These are phyloP conservation scores for Stachybotrys chartarum DNA, from an alignment of 2,329 filamentous ascomycete genomes.

Conservation along the genomic window DNA sequence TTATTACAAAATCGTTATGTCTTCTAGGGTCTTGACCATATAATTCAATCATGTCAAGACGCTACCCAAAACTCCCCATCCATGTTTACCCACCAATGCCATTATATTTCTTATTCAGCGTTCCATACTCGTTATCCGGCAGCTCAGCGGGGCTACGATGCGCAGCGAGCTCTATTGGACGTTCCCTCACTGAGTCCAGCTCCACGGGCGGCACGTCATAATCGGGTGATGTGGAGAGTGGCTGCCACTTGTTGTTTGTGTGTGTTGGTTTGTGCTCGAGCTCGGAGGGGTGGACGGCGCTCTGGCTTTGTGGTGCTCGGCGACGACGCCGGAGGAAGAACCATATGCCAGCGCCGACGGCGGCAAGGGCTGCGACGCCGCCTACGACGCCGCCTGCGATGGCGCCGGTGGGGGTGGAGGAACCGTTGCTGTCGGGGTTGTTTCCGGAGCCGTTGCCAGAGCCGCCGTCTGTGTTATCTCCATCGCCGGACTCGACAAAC, in stretches of 20 bases:
- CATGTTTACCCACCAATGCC: no score
- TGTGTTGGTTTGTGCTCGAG: not conserved
- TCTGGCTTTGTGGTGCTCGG: not conserved
- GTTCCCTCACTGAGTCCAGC: not conserved
- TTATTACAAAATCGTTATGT: no score
- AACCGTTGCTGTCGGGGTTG: not conserved
- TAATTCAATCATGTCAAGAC: no score
- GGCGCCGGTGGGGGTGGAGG: not conserved
- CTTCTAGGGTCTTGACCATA: no score
- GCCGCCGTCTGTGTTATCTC: not conserved
- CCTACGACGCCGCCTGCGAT: not conserved
- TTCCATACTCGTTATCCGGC: not conserved
- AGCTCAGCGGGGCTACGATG: not conserved
- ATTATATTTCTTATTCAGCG: no score
- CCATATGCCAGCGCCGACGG: not conserved
- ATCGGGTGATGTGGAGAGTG: not conserved
- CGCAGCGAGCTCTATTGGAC: not conserved
- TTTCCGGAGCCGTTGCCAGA: not conserved
- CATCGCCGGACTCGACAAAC: slow-evolving; percentile 6
- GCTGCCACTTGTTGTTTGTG: not conserved
- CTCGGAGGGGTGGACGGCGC: not conserved
- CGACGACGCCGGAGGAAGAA: not conserved
- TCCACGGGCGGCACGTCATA: not conserved
- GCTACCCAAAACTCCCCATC: no score
- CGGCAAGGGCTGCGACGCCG: not conserved